Evolutionary conservation across 805 yeast genomes (phyloP), one percentile per base, ranked within the genome.

Genomic region (Cyberlindnera galapagoensis): DNA sequence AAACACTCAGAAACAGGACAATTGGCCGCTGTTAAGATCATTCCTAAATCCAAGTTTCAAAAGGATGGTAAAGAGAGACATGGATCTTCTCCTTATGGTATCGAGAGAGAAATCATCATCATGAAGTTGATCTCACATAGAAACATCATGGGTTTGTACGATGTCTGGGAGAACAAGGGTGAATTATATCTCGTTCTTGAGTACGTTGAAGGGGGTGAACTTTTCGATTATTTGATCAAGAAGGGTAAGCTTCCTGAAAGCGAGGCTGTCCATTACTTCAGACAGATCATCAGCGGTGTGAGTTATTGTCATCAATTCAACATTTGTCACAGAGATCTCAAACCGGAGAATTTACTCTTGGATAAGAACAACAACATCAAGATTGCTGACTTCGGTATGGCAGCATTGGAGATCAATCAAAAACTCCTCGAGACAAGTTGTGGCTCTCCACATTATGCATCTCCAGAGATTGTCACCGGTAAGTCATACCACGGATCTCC

Each of bases 341-440:
- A 82, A 51, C 94, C 94, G 3, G 94, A 82, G 52, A 82, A 82
- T 60, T 59, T 82, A 46, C 59, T 82, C 26, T 64, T 88, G 26
- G 97, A 88, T 61, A 78, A 80, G 52, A 71, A 85, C 54, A 74
- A 79, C 42, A 87, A 86, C 57, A 88, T 92, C 56, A 92, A 92
- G 57, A 86, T 92, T 44, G 98, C 98, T 8, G 98, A 92, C 60
- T 92, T 92, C 56, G 98, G 98, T 21, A 92, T 92, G 98, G 98
- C 98, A 12, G 97, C 98, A 6, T 63, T 92, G 28, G 97, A 92
- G 56, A 74, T 85, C 19, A 73, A 72, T 33, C 90, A 79, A 44
- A 76, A 81, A 47, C 62, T 90, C 51, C 65, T 92, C 36, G 97
- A 90, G 56, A 92, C 98, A 4, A 80, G 94, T 13, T 92, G 98